These are phyloP conservation scores for Aquilaria sinensis DNA, from an alignment of 345 rosid species.

Conservation along the genomic window DNA sequence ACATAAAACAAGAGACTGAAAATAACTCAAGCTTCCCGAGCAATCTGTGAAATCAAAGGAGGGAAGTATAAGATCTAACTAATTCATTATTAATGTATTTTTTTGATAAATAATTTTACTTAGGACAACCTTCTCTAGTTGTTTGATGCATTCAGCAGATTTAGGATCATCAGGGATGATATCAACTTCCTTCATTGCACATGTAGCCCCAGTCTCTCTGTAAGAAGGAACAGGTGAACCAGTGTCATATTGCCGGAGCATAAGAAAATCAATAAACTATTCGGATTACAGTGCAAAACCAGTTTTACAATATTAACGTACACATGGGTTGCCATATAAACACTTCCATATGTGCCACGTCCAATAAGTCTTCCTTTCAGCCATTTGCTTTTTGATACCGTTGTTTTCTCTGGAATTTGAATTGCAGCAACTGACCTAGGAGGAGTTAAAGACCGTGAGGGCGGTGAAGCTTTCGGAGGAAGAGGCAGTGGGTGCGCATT, in stretches of 20 bases:
- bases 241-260: background rate
- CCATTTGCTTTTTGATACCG: conserved; percentile 40
- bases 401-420: conserved; percentile 20
- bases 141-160: conserved; percentile 58
- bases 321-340: conserved; percentile 52
- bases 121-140: conserved; percentile 56
- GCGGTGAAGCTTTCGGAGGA: conserved; percentile 41
- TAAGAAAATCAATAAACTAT: conserved; percentile 2
- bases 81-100: background rate
- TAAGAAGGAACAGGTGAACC: conserved; percentile 1
- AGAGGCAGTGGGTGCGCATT: conserved; percentile 61
- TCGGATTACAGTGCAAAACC: background rate
- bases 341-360: conserved; percentile 71
- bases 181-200: conserved; percentile 72
- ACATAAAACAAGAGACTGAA: background rate
- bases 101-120: background rate
- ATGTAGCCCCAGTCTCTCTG: conserved; percentile 70
- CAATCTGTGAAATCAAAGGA: too few relatives aligned
- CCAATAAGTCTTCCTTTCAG: conserved; percentile 73
- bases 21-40: too few relatives aligned
- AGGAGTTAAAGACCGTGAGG: conserved; percentile 11
- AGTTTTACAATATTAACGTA: conserved; percentile 20
- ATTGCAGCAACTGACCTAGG: conserved; percentile 17
- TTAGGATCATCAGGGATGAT: conserved; percentile 52
- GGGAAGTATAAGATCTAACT: background rate